Evolutionary conservation across 495 filamentous ascomycete genomes (phyloP), one percentile per base, ranked within the genome.

Genomic region (Aspergillus ellipticus): DNA sequence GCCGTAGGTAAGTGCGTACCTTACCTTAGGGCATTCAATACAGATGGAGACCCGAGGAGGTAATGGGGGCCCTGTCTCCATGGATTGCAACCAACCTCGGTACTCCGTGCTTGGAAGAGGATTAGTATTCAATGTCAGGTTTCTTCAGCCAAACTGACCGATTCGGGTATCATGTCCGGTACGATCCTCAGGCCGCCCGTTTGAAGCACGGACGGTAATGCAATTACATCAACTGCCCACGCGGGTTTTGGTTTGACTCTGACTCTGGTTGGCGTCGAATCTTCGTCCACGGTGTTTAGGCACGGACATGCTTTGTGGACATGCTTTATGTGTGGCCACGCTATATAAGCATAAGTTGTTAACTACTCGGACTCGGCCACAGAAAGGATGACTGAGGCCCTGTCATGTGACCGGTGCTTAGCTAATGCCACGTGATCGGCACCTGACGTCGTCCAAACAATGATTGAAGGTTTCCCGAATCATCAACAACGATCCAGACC

Each of bases 401-500:
- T 28, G 22, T 29, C 15, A 17, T 29, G 22, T 39, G 35, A 39
- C 13, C 10, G 9, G 35, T 39, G 35, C 35, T 48, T 28, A 48
- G 10, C 15, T 48, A 48, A 48, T 16, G 3, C 15, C 45, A 48
- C 45, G 45, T 48, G 45, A 48, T 17, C 11, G 17, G 22, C 45
- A 48, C 45, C 45, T 48, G 22, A 29, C 45, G 45, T 48, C 45
- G 45, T 48, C 45, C 45, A 48, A 48, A 48, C 45, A 48, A 48
- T 48, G 45, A 17, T 48, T 48, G 45, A 24, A 29, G 45, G 17
- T 26, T 47, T 24, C 28, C 45, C 45, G 45, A 29, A 48, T 48
- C 45, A 48, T 48, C 45, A 29, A 48, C 45, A 48, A 48, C 13
- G 16, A 16, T 16, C 15, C 16, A 28, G 6, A 48, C n/a, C 24